Evolutionary conservation across 768 basidiomycete genomes (phyloP).

Genomic region (Suillus clintonianus): DNA sequence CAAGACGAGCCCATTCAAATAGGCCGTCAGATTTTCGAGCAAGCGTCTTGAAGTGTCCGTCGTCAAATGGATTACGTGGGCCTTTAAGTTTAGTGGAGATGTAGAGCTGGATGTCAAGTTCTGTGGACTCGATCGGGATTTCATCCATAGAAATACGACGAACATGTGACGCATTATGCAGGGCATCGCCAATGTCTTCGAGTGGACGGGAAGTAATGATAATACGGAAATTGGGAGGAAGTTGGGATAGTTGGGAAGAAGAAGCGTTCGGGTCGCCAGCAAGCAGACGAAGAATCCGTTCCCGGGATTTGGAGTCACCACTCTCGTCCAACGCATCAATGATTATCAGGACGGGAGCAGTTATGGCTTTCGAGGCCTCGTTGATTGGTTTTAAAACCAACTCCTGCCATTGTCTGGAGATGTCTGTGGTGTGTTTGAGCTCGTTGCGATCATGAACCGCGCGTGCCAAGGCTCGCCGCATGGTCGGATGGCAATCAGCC

Average conservation of each 20-base stretch:
- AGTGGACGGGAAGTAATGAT: not conserved
- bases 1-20: slow-evolving; percentile 9
- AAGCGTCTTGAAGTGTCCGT: not conserved
- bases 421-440: not conserved
- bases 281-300: not conserved
- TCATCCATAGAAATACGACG: not conserved
- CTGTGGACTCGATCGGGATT: not conserved
- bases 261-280: not conserved
- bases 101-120: slow-evolving; percentile 3
- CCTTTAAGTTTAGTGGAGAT: not conserved
- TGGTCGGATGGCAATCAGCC: not conserved
- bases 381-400: not conserved
- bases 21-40: slow-evolving; percentile 3
- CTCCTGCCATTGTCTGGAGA: not conserved
- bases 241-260: not conserved
- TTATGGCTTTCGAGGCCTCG: not conserved
- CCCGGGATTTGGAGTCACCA: not conserved
- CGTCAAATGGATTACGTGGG: not conserved
- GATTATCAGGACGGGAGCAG: not conserved
- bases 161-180: not conserved
- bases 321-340: not conserved
- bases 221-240: not conserved
- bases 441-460: not conserved
- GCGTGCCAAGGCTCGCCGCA: not conserved
- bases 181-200: not conserved